Evolutionary conservation across 345 rosid genomes (phyloP).

Genomic region (Euphorbia peplus): DNA sequence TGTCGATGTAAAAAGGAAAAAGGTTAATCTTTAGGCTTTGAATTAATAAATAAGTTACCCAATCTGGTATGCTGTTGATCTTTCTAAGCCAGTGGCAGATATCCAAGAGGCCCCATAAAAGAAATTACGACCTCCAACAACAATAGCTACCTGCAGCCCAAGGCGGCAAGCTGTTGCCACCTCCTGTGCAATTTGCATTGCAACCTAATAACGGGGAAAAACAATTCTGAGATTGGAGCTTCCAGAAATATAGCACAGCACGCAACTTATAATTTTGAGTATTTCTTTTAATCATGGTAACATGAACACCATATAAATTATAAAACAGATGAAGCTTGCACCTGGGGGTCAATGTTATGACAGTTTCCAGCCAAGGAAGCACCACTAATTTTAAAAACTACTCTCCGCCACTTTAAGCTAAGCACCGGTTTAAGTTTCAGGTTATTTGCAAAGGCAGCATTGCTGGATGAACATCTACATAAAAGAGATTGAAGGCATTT

Average conservation of each 20-base stretch:
- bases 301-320: too few species aligned
- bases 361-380: constrained; percentile 73
- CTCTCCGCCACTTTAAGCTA: constrained; percentile 81
- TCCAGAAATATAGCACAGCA: not conserved
- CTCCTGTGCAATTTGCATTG: constrained; percentile 74
- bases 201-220: constrained; percentile 44
- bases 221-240: not conserved
- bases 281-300: too few species aligned
- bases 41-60: constrained; percentile 42
- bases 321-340: constrained; percentile 14
- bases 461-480: constrained; percentile 17
- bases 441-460: constrained; percentile 19
- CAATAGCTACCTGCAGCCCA: constrained; percentile 83
- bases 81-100: constrained; percentile 71
- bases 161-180: constrained; percentile 65
- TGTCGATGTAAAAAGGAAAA: not conserved
- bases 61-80: constrained; percentile 75
- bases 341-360: constrained; percentile 78
- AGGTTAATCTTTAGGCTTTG: not conserved
- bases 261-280: too few species aligned
- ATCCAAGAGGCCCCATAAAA: constrained; percentile 83
- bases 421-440: constrained; percentile 49
- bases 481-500: not conserved
- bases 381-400: constrained; percentile 83
- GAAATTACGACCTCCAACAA: constrained; percentile 85